Conservation (phyloP, 345 rosid genomes). For the Turnera subulata region DNA sequence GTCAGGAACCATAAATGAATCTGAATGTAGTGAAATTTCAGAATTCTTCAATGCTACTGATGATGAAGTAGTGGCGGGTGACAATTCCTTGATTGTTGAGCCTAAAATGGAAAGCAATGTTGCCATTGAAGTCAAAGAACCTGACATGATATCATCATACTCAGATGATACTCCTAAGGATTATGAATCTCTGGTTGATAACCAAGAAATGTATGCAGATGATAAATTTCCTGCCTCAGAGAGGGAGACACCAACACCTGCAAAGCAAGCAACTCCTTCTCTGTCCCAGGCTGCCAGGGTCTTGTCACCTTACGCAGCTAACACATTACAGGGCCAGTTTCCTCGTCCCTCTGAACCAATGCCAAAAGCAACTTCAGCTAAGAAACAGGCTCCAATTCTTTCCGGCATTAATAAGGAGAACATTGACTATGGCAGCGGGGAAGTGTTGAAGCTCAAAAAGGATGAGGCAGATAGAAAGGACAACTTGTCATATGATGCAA, state of each 20-base stretch:
- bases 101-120: background rate
- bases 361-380: slow-evolving; percentile 12
- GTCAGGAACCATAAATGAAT: background rate
- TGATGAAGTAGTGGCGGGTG: background rate
- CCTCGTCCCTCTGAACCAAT: slow-evolving; percentile 12
- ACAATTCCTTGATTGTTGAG: background rate
- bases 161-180: slow-evolving; percentile 2
- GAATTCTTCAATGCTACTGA: background rate
- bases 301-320: slow-evolving; percentile 24
- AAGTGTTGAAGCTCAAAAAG: slow-evolving; percentile 15
- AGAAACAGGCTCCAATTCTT: slow-evolving; percentile 22
- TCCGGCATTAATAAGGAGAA: slow-evolving; percentile 37
- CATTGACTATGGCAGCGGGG: slow-evolving; percentile 13
- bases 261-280: slow-evolving; percentile 9
- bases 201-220: background rate
- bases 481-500: slow-evolving; percentile 13
- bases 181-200: slow-evolving; percentile 2
- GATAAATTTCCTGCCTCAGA: background rate
- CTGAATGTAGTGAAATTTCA: background rate
- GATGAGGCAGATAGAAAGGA: slow-evolving; percentile 12
- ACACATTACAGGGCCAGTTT: slow-evolving; percentile 25
- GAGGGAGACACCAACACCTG: slow-evolving; percentile 16
- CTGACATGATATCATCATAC: background rate
- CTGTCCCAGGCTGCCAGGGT: slow-evolving; percentile 10
- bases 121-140: background rate